A percentile compares a stretch with the other conserved stretches of the same genome.
These are phyloP conservation scores for Lasiosphaeria ovina DNA, from an alignment of 495 filamentous ascomycete species.

Conservation along the genomic window DNA sequence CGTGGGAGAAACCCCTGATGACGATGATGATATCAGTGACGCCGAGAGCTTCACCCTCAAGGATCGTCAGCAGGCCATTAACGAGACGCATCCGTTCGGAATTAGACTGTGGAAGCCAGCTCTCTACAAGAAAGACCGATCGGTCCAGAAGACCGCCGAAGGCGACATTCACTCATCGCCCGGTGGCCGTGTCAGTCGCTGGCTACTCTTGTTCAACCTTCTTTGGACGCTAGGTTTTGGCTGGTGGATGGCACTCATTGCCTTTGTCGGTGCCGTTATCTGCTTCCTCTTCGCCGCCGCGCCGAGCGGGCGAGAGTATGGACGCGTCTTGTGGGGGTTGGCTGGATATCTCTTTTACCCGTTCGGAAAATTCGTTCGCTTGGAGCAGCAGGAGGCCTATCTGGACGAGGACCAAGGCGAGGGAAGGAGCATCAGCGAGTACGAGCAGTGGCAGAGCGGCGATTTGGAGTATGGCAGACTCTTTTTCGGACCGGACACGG, in stretches of 20 bases:
- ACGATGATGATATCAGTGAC: constrained; percentile 65
- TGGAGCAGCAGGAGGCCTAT: constrained; percentile 92
- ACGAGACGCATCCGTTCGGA: constrained; percentile 97
- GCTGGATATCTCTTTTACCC: constrained; percentile 89
- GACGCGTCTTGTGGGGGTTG: constrained; percentile 78
- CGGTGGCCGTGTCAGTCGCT: constrained; percentile 77
- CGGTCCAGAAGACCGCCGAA: constrained; percentile 93
- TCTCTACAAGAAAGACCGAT: constrained; percentile 94
- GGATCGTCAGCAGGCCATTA: constrained; percentile 96
- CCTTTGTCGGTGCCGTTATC: constrained; percentile 65
- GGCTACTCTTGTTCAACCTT: constrained; percentile 82
- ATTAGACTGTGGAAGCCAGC: constrained; percentile 99
- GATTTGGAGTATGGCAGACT: constrained; percentile 92
- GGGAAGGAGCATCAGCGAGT: constrained; percentile 97
- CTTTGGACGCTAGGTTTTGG: constrained; percentile 91
- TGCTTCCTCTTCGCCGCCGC: constrained; percentile 80
- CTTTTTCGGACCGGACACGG: constrained; percentile 85
- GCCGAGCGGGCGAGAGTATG: constrained; percentile 81
- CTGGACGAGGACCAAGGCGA: constrained; percentile 97
- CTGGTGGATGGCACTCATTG: constrained; percentile 90
- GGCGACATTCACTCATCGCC: constrained; percentile 96
- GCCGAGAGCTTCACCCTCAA: constrained; percentile 83
- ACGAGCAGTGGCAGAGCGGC: constrained; percentile 98
- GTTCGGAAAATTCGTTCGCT: constrained; percentile 91
- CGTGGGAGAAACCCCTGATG: constrained; percentile 44